A percentile compares a stretch with the other conserved stretches of the same genome.
These are phyloP conservation scores for Fusarium zealandicum DNA, from an alignment of 2,329 filamentous ascomycete species.

Conservation along the genomic window DNA sequence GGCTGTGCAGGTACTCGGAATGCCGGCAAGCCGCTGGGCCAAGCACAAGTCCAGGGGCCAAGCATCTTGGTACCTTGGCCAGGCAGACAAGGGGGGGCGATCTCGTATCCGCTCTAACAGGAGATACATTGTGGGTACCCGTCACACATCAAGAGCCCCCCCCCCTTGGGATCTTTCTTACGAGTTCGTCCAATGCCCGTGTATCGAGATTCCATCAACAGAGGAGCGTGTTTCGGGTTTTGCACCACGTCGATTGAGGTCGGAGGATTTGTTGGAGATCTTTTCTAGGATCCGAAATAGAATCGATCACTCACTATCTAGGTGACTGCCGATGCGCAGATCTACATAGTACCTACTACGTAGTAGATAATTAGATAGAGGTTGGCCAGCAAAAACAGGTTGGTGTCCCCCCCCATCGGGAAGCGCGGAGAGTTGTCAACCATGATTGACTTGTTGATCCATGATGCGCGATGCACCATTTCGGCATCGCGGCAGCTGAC, in stretches of 20 bases:
- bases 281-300: neutral
- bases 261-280: conserved; percentile 10
- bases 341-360: too few relatives aligned
- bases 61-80: conserved; percentile 7
- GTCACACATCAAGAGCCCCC: conserved; percentile 10
- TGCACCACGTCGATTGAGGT: conserved; percentile 4
- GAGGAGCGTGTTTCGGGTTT: conserved; percentile 25
- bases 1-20: conserved; percentile 42
- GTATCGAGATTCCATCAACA: conserved; percentile 1
- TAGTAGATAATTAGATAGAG: too few relatives aligned
- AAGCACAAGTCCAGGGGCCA: conserved; percentile 22
- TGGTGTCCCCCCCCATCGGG: neutral
- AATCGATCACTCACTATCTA: neutral
- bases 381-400: neutral
- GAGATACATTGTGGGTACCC: conserved; percentile 30
- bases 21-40: conserved; percentile 20
- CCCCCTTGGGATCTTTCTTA: neutral
- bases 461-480: conserved; percentile 17
- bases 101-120: conserved; percentile 44
- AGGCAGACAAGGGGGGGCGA: conserved; percentile 25
- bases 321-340: neutral
- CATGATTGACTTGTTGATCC: conserved; percentile 14
- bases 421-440: conserved; percentile 4
- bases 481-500: conserved; percentile 2
- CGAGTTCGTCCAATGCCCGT: conserved; percentile 17